Percentiles rank a stretch among this genome's conserved stretches.
These are phyloP conservation scores for Tephrocybe rancida DNA, from an alignment of 768 basidiomycete species.

Conservation along the genomic window DNA sequence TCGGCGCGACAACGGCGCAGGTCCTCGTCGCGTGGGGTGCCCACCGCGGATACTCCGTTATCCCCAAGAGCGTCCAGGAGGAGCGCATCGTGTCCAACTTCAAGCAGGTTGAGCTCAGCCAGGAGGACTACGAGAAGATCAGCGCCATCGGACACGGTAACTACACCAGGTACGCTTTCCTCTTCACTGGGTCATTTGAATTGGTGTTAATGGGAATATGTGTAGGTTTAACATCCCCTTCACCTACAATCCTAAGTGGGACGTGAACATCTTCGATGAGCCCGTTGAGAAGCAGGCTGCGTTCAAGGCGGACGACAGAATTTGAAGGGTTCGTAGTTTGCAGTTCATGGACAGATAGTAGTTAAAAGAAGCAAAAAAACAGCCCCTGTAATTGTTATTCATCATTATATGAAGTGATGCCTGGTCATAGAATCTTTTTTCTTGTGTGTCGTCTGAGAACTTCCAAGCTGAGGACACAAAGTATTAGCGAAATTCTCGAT, in stretches of 20 bases:
- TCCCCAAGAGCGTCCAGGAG: slow-evolving; percentile 81
- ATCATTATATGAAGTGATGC: background rate
- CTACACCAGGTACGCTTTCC: slow-evolving; percentile 36
- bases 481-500: slow-evolving; percentile 3
- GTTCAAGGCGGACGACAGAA: slow-evolving; percentile 30
- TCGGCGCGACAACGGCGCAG: slow-evolving; percentile 73
- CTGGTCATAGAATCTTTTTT: no score
- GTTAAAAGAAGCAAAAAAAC: background rate
- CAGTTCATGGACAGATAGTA: background rate
- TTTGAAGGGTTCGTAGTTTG: slow-evolving; percentile 13
- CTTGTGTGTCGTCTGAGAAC: no score
- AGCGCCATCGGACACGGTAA: slow-evolving; percentile 50
- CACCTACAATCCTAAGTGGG: slow-evolving; percentile 64
- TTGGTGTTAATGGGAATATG: background rate
- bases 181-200: background rate
- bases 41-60: slow-evolving; percentile 76
- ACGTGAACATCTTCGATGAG: slow-evolving; percentile 73
- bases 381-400: slow-evolving; percentile 13
- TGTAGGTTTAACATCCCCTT: slow-evolving; percentile 66
- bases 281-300: slow-evolving; percentile 50
- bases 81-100: slow-evolving; percentile 78
- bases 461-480: background rate
- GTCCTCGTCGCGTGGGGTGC: slow-evolving; percentile 83
- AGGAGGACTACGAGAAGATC: slow-evolving; percentile 69
- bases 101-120: slow-evolving; percentile 66